phyloP scores from a whole-genome alignment of 2,329 filamentous ascomycete genomes.

The Clonostachys solani region DNA sequence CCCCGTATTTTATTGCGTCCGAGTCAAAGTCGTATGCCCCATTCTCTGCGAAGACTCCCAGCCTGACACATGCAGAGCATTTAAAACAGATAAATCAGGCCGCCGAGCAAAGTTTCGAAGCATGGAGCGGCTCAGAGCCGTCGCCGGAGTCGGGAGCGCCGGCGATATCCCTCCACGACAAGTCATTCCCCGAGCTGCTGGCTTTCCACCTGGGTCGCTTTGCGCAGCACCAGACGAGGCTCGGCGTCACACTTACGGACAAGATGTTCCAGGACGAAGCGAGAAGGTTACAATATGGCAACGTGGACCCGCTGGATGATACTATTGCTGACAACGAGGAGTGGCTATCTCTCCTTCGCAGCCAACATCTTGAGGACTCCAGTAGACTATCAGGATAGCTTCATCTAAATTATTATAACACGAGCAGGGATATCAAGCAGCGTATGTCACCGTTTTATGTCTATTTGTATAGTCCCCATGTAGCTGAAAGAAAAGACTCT shows the following conservation, averaged over 20 bases:
- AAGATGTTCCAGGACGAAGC: slow-evolving; percentile 18
- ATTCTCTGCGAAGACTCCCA: slow-evolving; percentile 13
- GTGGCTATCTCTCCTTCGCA: slow-evolving; percentile 16
- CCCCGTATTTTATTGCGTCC: slow-evolving; percentile 15
- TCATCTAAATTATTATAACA: too few relatives aligned
- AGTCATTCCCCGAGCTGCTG: too few relatives aligned
- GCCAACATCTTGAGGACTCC: not conserved
- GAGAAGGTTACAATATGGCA: slow-evolving; percentile 14
- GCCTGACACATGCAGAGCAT: too few relatives aligned
- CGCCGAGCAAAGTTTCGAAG: slow-evolving; percentile 4
- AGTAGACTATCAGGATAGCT: not conserved
- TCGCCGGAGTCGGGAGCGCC: not conserved
- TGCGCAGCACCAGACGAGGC: slow-evolving; percentile 12
- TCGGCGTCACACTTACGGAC: slow-evolving; percentile 13
- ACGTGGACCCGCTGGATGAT: slow-evolving; percentile 15
- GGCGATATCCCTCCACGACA: not conserved
- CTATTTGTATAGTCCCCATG: too few relatives aligned
- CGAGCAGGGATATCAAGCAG: too few relatives aligned
- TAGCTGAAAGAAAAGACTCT: too few relatives aligned
- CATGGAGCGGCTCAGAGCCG: slow-evolving; percentile 12
- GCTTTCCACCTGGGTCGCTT: slow-evolving; percentile 8
- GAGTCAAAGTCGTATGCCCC: slow-evolving; percentile 14
- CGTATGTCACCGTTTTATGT: too few relatives aligned
- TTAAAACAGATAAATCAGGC: not conserved
- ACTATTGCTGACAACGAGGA: slow-evolving; percentile 18